Percentiles rank a stretch among this genome's conserved stretches.
phyloP scores from a whole-genome alignment of 805 yeast genomes.

The Sugiyamaella valdiviana region DNA sequence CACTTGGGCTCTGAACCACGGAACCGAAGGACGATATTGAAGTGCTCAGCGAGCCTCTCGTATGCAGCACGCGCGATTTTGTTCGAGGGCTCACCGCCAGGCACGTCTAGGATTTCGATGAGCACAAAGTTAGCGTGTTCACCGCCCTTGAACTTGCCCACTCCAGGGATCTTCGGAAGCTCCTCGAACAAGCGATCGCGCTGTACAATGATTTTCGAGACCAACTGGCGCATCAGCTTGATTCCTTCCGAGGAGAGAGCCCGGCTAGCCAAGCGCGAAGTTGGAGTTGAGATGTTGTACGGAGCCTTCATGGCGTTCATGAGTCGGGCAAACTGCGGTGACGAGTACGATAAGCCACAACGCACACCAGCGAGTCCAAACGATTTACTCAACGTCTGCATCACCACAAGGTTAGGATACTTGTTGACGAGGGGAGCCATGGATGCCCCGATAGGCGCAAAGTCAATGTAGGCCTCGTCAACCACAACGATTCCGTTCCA shows the following conservation, averaged over 20 bases:
- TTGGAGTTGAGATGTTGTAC: constrained; percentile 78
- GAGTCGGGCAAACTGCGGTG: constrained; percentile 52
- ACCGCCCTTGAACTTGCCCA: constrained; percentile 71
- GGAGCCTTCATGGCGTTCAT: constrained; percentile 94
- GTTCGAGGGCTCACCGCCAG: constrained; percentile 58
- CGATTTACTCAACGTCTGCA: constrained; percentile 90
- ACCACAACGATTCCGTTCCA: constrained; percentile 79
- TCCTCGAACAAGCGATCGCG: constrained; percentile 48
- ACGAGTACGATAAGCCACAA: constrained; percentile 72
- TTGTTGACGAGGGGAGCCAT: constrained; percentile 71
- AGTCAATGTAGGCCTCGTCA: constrained; percentile 95
- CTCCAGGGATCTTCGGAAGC: constrained; percentile 51
- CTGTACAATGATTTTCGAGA: constrained; percentile 46
- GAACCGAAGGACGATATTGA: constrained; percentile 79
- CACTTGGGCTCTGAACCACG: constrained; percentile 91
- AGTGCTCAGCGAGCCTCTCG: constrained; percentile 59
- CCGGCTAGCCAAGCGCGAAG: constrained; percentile 68
- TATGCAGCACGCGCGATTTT: constrained; percentile 62
- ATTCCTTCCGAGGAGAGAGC: constrained; percentile 62
- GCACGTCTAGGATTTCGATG: constrained; percentile 57
- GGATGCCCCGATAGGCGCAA: constrained; percentile 62
- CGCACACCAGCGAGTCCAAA: constrained; percentile 96
- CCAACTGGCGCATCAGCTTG: constrained; percentile 50
- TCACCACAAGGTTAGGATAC: constrained; percentile 74
- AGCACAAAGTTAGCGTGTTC: constrained; percentile 87